These are phyloP conservation scores for Lactifluus echinatus DNA, from an alignment of 768 basidiomycete species.

Conservation along the genomic window DNA sequence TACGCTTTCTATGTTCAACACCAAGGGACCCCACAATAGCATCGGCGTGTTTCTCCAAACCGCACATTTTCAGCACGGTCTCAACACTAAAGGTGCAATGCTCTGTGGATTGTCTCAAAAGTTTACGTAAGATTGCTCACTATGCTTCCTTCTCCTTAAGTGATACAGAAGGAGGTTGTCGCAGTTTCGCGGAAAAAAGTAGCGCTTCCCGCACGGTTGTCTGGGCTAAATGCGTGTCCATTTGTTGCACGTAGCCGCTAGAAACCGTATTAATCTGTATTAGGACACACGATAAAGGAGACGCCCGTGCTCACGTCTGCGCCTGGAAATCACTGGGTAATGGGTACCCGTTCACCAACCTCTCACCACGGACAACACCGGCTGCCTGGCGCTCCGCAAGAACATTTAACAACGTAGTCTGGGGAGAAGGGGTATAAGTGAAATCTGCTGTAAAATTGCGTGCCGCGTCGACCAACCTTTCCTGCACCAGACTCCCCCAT, in stretches of 20 bases:
- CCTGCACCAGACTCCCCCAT: conserved; percentile 60
- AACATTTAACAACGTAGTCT: conserved; percentile 46
- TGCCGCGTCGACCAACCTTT: conserved; percentile 34
- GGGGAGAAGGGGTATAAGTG: too few species aligned
- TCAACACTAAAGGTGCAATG: conserved; percentile 34
- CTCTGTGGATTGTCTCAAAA: neutral
- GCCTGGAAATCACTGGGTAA: conserved; percentile 44
- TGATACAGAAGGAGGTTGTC: conserved; percentile 61
- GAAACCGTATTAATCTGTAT: neutral
- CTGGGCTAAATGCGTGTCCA: conserved; percentile 69
- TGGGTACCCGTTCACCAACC: conserved; percentile 38
- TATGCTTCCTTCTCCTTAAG: conserved; percentile 69
- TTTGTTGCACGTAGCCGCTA: conserved; percentile 82
- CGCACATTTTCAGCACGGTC: conserved; percentile 52
- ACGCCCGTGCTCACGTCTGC: conserved; percentile 37
- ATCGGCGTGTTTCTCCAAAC: conserved; percentile 54
- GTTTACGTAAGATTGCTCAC: conserved; percentile 33
- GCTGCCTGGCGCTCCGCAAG: conserved; percentile 32
- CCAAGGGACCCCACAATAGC: conserved; percentile 60
- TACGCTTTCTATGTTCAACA: conserved; percentile 68
- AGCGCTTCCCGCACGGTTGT: conserved; percentile 77
- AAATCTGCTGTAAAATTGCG: too few species aligned
- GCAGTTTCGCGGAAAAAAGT: conserved; percentile 67
- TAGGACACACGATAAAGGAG: conserved; percentile 32
- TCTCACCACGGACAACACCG: conserved; percentile 35